These are phyloP conservation scores for Neoarthrinium moseri DNA, from an alignment of 2,329 filamentous ascomycete species.

Conservation along the genomic window DNA sequence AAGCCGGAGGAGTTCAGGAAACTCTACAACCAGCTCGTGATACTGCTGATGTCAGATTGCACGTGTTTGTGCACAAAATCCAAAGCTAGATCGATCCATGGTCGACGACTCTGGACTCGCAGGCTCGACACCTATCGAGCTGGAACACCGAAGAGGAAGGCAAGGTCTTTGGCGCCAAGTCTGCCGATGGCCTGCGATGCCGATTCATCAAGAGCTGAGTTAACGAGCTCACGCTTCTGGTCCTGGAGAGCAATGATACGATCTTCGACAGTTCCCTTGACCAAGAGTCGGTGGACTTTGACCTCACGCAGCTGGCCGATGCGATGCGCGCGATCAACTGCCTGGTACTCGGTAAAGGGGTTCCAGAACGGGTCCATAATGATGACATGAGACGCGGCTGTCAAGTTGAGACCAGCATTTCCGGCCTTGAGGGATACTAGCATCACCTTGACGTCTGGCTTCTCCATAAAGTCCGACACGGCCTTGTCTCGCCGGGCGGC, in stretches of 20 bases:
- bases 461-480: conserved; percentile 63
- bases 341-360: conserved; percentile 88
- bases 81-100: too few relatives aligned
- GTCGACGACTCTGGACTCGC: too few relatives aligned
- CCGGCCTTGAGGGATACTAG: conserved; percentile 78
- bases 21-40: too few relatives aligned
- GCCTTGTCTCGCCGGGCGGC: conserved; percentile 64
- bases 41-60: too few relatives aligned
- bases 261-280: conserved; percentile 80
- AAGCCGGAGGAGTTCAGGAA: too few relatives aligned
- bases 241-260: conserved; percentile 79
- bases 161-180: conserved; percentile 65
- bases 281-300: conserved; percentile 75
- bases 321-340: conserved; percentile 84
- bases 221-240: conserved; percentile 73
- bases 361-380: conserved; percentile 96
- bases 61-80: too few relatives aligned
- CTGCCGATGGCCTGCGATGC: conserved; percentile 65
- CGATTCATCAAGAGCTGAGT: conserved; percentile 76
- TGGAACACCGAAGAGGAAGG: conserved; percentile 66
- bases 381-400: conserved; percentile 79
- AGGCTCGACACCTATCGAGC: too few relatives aligned
- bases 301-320: conserved; percentile 78
- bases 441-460: conserved; percentile 63
- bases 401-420: conserved; percentile 84